Evolutionary conservation across 2,329 filamentous ascomycete genomes (phyloP).

Genomic region (Thelonectria olida): DNA sequence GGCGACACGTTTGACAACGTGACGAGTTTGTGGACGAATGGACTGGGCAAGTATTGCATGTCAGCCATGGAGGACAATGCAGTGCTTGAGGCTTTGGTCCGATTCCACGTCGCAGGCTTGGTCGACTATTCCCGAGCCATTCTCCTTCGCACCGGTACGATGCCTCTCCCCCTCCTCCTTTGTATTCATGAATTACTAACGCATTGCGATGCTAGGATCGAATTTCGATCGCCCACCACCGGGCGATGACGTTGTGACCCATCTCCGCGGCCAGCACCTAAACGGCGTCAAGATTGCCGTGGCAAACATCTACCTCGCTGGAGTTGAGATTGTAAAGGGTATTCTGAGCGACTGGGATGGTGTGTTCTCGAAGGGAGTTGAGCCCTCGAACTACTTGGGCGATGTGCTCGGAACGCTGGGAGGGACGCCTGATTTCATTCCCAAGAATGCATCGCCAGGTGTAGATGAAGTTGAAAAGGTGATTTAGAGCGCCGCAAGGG

Average conservation of each 20-base stretch:
- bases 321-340: slow-evolving; percentile 22
- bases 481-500: neutral
- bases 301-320: slow-evolving; percentile 22
- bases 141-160: slow-evolving; percentile 18
- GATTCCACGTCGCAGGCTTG: slow-evolving; percentile 13
- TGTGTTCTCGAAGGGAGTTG: slow-evolving; percentile 11
- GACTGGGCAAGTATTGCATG: slow-evolving; percentile 25
- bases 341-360: slow-evolving; percentile 20
- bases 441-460: neutral
- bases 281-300: slow-evolving; percentile 19
- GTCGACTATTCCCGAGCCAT: slow-evolving; percentile 28
- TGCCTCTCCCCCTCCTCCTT: neutral
- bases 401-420: slow-evolving; percentile 28
- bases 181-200: neutral
- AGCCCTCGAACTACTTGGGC: slow-evolving; percentile 24
- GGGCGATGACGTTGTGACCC: slow-evolving; percentile 2
- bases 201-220: slow-evolving; percentile 6
- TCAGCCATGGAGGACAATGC: slow-evolving; percentile 28
- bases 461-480: neutral
- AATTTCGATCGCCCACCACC: slow-evolving; percentile 32
- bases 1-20: slow-evolving; percentile 17
- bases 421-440: slow-evolving; percentile 22
- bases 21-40: slow-evolving; percentile 17
- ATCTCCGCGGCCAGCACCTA: slow-evolving; percentile 17
- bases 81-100: slow-evolving; percentile 14